Evolutionary conservation across 805 yeast genomes (phyloP).

Genomic region (Saccharomycopsis microspora): DNA sequence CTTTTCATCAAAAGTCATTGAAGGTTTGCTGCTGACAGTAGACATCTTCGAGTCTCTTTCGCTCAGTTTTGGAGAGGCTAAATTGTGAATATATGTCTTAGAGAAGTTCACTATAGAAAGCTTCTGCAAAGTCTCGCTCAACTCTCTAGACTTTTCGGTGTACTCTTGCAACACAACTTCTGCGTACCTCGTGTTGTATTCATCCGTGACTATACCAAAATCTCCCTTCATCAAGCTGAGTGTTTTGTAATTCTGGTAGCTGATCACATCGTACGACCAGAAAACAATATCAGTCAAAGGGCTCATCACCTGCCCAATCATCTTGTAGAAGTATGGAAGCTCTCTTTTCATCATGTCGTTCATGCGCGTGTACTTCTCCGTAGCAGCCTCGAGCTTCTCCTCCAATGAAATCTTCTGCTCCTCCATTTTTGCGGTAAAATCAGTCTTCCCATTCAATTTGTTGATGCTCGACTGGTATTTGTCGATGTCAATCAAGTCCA

Average conservation of each 20-base stretch:
- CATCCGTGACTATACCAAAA: conserved; percentile 2
- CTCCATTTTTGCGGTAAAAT: conserved; percentile 10
- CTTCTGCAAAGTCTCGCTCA: conserved; percentile 1
- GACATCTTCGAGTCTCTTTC: neutral
- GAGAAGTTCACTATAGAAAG: conserved; percentile 11
- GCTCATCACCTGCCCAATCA: conserved; percentile 10
- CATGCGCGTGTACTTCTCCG: conserved; percentile 3
- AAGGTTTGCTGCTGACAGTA: neutral
- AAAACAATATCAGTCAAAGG: conserved; percentile 10
- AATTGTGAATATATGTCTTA: conserved; percentile 4
- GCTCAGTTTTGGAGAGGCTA: neutral
- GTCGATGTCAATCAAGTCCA: conserved; percentile 14
- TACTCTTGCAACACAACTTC: conserved; percentile 4
- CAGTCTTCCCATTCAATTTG: conserved; percentile 6
- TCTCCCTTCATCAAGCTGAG: conserved; percentile 12
- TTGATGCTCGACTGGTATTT: conserved; percentile 8
- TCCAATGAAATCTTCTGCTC: conserved; percentile 7
- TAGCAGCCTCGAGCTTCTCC: conserved; percentile 6
- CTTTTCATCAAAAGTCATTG: too few relatives aligned
- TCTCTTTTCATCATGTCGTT: conserved; percentile 13
- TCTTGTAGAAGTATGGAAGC: conserved; percentile 12
- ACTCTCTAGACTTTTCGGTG: neutral
- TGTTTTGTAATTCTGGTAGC: conserved; percentile 12
- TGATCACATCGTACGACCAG: conserved; percentile 12
- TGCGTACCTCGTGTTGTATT: neutral